These are phyloP conservation scores for Botrytis hyacinthi DNA, from an alignment of 2,329 filamentous ascomycete genomes.

Conservation along the genomic window DNA sequence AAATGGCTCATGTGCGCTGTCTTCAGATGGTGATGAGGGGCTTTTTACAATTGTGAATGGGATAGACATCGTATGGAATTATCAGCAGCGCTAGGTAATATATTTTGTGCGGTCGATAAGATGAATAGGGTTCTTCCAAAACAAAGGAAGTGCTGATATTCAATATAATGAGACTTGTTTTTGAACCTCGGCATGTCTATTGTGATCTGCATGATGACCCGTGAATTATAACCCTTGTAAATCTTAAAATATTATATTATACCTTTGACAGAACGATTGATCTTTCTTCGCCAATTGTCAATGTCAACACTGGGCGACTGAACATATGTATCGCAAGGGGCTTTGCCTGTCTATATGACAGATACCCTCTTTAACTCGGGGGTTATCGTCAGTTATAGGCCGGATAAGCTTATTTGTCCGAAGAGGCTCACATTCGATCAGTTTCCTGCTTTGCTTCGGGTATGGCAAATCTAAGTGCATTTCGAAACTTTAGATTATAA, in stretches of 20 bases:
- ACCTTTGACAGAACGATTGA: background rate
- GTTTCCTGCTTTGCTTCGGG: background rate
- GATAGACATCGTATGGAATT: background rate
- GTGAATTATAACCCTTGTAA: background rate
- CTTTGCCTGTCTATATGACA: no score
- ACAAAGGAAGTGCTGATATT: background rate
- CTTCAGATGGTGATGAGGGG: background rate
- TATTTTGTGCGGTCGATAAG: background rate
- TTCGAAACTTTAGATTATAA: background rate
- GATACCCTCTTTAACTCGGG: background rate
- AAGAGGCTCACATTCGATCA: background rate
- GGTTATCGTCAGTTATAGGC: background rate
- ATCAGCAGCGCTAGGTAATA: background rate
- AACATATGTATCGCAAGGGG: background rate
- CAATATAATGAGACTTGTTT: background rate
- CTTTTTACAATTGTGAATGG: background rate
- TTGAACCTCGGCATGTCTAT: background rate
- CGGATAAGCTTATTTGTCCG: background rate
- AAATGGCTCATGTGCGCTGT: constrained; percentile 25
- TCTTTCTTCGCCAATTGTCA: background rate
- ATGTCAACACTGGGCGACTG: no score
- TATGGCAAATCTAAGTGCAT: background rate
- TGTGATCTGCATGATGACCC: background rate
- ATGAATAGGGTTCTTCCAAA: background rate
- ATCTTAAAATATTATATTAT: background rate